Base-by-base conservation (phyloP, 2,329 filamentous ascomycete species). In the Cercospora sesami region DNA sequence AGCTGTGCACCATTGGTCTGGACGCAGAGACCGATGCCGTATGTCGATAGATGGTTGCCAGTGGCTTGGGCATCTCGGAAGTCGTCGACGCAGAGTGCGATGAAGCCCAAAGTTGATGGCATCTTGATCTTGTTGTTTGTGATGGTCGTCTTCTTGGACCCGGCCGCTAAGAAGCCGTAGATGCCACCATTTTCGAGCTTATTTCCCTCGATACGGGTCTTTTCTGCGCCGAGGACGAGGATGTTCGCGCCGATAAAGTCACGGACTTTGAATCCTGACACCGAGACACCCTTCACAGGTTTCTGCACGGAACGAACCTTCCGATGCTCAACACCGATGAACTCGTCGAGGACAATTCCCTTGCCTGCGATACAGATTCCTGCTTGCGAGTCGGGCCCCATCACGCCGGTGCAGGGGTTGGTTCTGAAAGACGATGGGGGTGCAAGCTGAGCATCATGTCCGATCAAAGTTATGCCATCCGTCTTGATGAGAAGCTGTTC, bases 321-420 rank as follows among this genome's bases (percentile, higher is more conserved):
- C 8, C 21, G 55, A 14, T 58, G 55, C 28, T 58, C 55, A 28
- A 33, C 5, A 14, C 55, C 28, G 48, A 53, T 26, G 30, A 31
- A 36, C 33, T 36, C 33, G 33, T 36, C 33, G 33, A 36, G 33
- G 33, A 36, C 33, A 36, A 36, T 36, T 36, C 33, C 55, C 10
- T 58, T 58, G 55, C 55, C 55, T 18, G 55, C 55, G 28, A 58
- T 58, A 21, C 55, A 58, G 28, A 58, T 58, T 9, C 55, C 55
- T 31, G 55, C 55, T 58, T 58, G 28, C 28, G 28, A 31, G 55
- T 21, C 28, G 18, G 26, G 16, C 14, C 55, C 55, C 26, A 33
- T 58, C 55, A 30, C 26, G 5, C 55, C 55, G 12, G 55, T n/a
- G 55, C 55, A 58, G 26, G 26, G 23, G 8, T 58, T 58, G 12